Conservation (phyloP, 352 stramenopile species). For the Globisporangium paroecandrum region DNA sequence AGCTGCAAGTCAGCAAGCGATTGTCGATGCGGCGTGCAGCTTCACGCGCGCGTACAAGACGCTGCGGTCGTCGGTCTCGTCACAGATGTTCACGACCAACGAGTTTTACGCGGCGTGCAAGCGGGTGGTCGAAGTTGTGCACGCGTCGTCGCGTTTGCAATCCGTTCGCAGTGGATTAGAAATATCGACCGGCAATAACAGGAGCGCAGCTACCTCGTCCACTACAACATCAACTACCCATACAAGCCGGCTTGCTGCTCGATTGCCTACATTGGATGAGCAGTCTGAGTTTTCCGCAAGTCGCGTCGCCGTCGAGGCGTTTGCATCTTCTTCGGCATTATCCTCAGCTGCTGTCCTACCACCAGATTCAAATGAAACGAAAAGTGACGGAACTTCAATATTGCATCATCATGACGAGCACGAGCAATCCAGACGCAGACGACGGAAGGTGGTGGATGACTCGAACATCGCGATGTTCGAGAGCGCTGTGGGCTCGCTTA, state of each 20-base stretch:
- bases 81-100: constrained; percentile 35
- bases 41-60: constrained; percentile 41
- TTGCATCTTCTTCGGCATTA: background rate
- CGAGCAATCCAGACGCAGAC: background rate
- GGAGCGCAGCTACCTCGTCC: background rate
- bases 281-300: constrained; percentile 10
- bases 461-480: constrained; percentile 43
- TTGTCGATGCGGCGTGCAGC: constrained; percentile 39
- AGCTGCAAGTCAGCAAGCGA: constrained; percentile 27
- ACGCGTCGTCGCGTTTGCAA: constrained; percentile 19
- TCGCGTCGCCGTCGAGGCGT: background rate
- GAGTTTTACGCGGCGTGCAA: constrained; percentile 42
- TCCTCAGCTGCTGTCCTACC: background rate
- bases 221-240: background rate
- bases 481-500: constrained; percentile 37
- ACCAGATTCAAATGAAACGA: background rate
- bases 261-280: constrained; percentile 6
- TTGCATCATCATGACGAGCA: background rate
- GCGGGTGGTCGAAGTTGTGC: constrained; percentile 32
- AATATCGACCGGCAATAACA: constrained; percentile 3
- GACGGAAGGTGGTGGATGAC: constrained; percentile 21
- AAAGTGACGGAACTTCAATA: background rate
- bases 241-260: background rate
- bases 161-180: constrained; percentile 17
- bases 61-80: constrained; percentile 28